Evolutionary conservation across 352 stramenopile species (phyloP).

Genomic region (Phytophthora aleatoria): DNA sequence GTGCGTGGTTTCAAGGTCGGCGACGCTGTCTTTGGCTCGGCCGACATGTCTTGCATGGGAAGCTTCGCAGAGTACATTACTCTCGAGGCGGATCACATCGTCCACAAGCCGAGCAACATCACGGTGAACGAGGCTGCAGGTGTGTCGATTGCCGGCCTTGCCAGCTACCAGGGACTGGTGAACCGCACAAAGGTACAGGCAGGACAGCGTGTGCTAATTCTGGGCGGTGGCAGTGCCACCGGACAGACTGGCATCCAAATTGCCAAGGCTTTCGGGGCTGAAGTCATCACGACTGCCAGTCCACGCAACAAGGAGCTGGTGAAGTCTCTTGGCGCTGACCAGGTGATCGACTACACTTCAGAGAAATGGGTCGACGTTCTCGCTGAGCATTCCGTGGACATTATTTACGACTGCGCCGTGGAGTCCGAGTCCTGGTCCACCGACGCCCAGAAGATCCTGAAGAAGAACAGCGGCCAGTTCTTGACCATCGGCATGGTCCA

Average conservation of each 20-base stretch:
- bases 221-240: conserved; percentile 59
- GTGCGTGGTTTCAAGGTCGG: conserved; percentile 33
- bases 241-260: conserved; percentile 63
- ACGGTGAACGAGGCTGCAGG: conserved; percentile 36
- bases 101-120: conserved; percentile 23
- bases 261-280: conserved; percentile 43
- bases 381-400: conserved; percentile 35
- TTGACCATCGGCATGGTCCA: conserved; percentile 28
- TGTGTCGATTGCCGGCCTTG: conserved; percentile 33
- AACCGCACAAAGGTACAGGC: conserved; percentile 29
- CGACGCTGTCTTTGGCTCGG: conserved; percentile 32
- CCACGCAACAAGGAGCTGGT: conserved; percentile 43
- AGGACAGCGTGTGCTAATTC: conserved; percentile 46
- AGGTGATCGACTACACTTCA: conserved; percentile 70
- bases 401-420: conserved; percentile 41
- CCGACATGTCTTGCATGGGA: conserved; percentile 11
- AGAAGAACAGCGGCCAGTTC: conserved; percentile 34
- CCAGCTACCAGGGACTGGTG: conserved; percentile 41
- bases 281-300: conserved; percentile 55
- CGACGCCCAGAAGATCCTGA: conserved; percentile 37
- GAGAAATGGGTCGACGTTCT: conserved; percentile 37
- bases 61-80: conserved; percentile 32
- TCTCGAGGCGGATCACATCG: conserved; percentile 20
- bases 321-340: conserved; percentile 43
- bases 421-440: conserved; percentile 37